phyloP scores from a whole-genome alignment of 108 stramenopile genomes.

The Skeletonema grethae region DNA sequence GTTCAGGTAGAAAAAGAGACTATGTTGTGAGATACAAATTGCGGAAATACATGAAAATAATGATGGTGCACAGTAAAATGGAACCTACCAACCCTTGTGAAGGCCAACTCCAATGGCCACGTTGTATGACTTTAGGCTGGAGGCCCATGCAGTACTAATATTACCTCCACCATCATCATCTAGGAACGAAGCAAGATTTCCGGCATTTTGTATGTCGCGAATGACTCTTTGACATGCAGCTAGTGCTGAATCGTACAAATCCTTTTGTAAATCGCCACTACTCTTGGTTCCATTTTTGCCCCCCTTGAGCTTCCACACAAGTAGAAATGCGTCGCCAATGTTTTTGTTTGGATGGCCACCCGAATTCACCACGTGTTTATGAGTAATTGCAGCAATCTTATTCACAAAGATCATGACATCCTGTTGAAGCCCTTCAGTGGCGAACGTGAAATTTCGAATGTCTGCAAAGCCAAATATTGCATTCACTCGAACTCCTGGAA shows the following conservation, averaged over 20 bases:
- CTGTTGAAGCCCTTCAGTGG: constrained; percentile 58
- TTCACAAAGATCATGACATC: constrained; percentile 76
- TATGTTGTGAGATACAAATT: no score
- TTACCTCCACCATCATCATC: constrained; percentile 22
- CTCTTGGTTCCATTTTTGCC: constrained; percentile 36
- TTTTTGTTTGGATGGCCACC: constrained; percentile 75
- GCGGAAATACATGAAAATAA: no score
- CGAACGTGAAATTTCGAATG: constrained; percentile 68
- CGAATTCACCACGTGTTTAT: constrained; percentile 53
- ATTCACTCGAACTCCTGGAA: constrained; percentile 64
- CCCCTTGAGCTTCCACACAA: constrained; percentile 68
- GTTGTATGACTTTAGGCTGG: constrained; percentile 41
- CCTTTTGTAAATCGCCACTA: constrained; percentile 51
- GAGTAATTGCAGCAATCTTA: constrained; percentile 68
- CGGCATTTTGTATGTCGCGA: constrained; percentile 32
- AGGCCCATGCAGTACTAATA: constrained; percentile 28
- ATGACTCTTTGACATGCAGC: constrained; percentile 39
- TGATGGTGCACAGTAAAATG: no score
- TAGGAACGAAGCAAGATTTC: constrained; percentile 42
- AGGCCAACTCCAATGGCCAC: constrained; percentile 69
- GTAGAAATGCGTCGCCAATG: constrained; percentile 75
- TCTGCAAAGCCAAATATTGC: constrained; percentile 77
- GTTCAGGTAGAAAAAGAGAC: no score
- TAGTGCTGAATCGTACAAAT: constrained; percentile 45
- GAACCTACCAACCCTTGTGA: constrained; percentile 63